Conservation (phyloP, 2,329 filamentous ascomycete genomes). For the Penicillium sp. region DNA sequence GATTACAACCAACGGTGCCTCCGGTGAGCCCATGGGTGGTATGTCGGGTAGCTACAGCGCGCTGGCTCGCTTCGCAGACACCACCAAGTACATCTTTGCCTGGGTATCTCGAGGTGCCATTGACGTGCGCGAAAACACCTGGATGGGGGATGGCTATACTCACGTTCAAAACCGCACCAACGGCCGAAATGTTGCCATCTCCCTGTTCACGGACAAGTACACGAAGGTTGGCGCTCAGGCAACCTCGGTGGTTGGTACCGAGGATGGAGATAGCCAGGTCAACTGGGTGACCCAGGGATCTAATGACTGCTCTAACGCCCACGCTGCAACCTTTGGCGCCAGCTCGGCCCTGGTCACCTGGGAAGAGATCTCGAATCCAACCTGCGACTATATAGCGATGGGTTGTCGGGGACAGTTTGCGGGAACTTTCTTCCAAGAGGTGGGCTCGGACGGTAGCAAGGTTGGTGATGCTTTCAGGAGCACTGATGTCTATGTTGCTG, state of each 20-base stretch:
- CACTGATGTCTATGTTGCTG: constrained; percentile 57
- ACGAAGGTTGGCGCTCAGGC: constrained; percentile 55
- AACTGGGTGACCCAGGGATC: constrained; percentile 57
- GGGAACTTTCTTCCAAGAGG: constrained; percentile 59
- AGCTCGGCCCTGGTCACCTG: constrained; percentile 56
- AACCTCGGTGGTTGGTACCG: constrained; percentile 51
- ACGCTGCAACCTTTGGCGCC: constrained; percentile 55
- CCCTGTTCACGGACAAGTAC: constrained; percentile 57
- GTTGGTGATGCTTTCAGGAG: constrained; percentile 49
- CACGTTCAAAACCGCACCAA: constrained; percentile 52
- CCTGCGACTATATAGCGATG: constrained; percentile 57
- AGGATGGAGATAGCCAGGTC: constrained; percentile 56
- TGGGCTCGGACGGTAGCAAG: constrained; percentile 51
- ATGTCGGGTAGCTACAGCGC: constrained; percentile 62
- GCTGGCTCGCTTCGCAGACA: constrained; percentile 53
- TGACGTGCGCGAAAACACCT: constrained; percentile 53
- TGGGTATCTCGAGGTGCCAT: constrained; percentile 61
- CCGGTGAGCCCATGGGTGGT: constrained; percentile 59
- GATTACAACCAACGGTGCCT: constrained; percentile 58
- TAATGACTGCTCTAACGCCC: constrained; percentile 57
- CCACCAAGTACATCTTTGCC: constrained; percentile 57
- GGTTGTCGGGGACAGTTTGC: constrained; percentile 58
- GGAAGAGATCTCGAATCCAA: constrained; percentile 58
- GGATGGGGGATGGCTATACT: constrained; percentile 59
- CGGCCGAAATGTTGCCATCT: constrained; percentile 59